Conservation (phyloP, 2,329 filamentous ascomycete species). For the Coleophoma crateriformis region DNA sequence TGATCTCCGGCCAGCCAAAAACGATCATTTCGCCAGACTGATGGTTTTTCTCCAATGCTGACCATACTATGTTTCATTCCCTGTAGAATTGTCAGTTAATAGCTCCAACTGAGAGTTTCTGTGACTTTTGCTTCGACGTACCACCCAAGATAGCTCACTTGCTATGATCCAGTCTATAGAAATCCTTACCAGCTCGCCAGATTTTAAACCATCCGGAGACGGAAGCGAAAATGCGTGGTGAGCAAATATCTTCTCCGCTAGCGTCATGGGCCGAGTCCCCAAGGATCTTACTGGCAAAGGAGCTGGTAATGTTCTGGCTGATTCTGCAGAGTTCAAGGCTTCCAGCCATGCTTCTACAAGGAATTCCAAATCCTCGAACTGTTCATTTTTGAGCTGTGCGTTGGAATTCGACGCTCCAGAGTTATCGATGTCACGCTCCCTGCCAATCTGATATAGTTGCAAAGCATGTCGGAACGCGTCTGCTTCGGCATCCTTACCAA, state of each 20-base stretch:
- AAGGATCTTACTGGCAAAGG: neutral
- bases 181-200: neutral
- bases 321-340: constrained; percentile 2
- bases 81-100: constrained; percentile 5
- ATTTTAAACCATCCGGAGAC: neutral
- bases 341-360: constrained; percentile 1
- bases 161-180: constrained; percentile 2
- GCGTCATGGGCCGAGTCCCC: neutral
- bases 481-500: neutral
- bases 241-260: neutral
- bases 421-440: neutral
- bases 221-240: constrained; percentile 1
- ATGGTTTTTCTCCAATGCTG: constrained; percentile 31
- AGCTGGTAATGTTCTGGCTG: neutral
- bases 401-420: neutral
- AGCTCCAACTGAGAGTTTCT: neutral
- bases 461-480: neutral
- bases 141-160: constrained; percentile 2
- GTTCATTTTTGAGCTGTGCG: neutral
- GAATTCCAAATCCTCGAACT: neutral
- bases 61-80: constrained; percentile 35
- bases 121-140: neutral
- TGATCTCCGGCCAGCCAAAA: constrained; percentile 46
- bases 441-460: neutral
- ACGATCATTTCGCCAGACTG: constrained; percentile 42